Base-by-base conservation (phyloP, 2,329 filamentous ascomycete genomes). In the Hypoxylon sp. region DNA sequence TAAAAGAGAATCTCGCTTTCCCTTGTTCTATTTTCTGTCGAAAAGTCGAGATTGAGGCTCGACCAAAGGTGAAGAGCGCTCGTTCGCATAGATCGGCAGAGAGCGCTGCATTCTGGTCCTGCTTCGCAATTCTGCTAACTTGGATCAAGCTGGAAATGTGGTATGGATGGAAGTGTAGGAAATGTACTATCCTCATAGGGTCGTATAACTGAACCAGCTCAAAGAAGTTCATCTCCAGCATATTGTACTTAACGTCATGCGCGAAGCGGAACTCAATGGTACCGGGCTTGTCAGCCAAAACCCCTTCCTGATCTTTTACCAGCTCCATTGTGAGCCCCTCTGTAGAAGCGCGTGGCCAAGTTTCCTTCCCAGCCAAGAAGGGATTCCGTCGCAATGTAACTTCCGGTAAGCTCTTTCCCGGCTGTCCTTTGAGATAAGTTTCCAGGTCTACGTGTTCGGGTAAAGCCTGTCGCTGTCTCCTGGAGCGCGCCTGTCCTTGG, bases 101-200 rank as follows among this genome's bases (percentile, higher is more conserved):
- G 3, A 96, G 87, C 0, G 94, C 89, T 77, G 94, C 91, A 76
- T 98, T 96, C 58, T 93, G 89, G 76, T 98, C 93, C 72, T 97
- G 92, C 77, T 96, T 95, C 11, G 94, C 94, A 53, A 98, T 92
- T 77, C 93, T 93, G 68, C 93, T 97, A 28, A 97, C 94, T 77
- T 98, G 94, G 21, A 98, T 89, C n/a, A 98, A 86, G 1, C 93
- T 94, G 1, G 93, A 96, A 72, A 98, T 91, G 77, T 98, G 94
- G 78, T 98, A 98, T 2, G 95, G 92, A 74, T 93, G 90, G 72
- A 85, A 84, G 68, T 89, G 86, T 2, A 98, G 83, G 56, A 96
- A 87, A 36, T 90, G 83, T 45, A 98, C 89, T 81, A 99, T 87
- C 60, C 90, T 86, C 79, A 97, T 91, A 3, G 93, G 93, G 74